These are phyloP conservation scores for Rhodotorula sp. DNA, from an alignment of 1,284 basidiomycete species.

Conservation along the genomic window DNA sequence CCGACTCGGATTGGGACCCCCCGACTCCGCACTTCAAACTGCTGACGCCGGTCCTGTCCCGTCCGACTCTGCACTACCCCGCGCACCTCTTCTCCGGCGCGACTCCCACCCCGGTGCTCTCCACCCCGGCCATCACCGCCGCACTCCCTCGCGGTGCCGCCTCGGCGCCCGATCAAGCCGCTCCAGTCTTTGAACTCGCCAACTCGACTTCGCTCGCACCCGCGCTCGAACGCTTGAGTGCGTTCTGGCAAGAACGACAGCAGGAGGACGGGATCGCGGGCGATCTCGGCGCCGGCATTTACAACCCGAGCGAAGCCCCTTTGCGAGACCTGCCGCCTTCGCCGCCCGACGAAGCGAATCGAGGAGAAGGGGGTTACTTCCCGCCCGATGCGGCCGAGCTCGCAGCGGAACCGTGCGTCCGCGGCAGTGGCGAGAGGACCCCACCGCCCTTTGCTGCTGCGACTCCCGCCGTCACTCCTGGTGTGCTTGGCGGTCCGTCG, in stretches of 20 bases:
- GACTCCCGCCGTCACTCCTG: constrained; percentile 28
- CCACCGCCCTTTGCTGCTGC: background rate
- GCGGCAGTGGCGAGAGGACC: background rate
- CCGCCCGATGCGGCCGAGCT: background rate
- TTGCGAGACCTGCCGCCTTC: constrained; percentile 22
- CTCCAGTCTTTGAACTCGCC: constrained; percentile 35
- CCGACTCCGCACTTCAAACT: constrained; percentile 43
- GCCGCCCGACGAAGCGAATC: background rate
- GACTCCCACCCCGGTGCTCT: constrained; percentile 7
- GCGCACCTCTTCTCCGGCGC: constrained; percentile 34
- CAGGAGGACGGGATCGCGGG: constrained; percentile 41
- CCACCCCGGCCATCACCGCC: background rate
- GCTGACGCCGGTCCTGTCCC: constrained; percentile 40
- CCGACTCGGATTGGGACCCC: constrained; percentile 33
- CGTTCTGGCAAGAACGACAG: constrained; percentile 42
- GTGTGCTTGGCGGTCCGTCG: constrained; percentile 11
- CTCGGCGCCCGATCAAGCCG: constrained; percentile 9
- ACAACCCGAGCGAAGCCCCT: background rate
- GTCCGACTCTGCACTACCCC: constrained; percentile 29
- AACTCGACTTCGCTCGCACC: constrained; percentile 35
- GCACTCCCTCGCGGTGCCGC: background rate
- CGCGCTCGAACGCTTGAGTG: constrained; percentile 38
- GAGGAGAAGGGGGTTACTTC: background rate
- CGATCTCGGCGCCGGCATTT: constrained; percentile 38
- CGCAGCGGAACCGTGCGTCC: background rate